phyloP scores from a whole-genome alignment of 108 stramenopile species.

The Aurantiochytrium sp. region DNA sequence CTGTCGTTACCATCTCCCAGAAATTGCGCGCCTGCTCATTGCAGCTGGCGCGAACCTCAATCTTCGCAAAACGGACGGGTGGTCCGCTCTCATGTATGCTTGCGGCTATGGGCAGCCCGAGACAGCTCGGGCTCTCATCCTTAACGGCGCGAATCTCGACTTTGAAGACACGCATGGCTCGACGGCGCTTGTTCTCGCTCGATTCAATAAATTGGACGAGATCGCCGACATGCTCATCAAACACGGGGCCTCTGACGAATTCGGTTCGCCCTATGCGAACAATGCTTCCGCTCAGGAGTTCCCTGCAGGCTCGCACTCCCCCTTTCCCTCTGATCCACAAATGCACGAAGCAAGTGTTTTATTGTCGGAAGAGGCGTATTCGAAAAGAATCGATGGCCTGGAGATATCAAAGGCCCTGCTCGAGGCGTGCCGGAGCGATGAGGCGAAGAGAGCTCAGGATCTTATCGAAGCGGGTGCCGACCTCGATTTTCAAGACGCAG shows the following conservation, averaged over 20 bases:
- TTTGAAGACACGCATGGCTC: neutral
- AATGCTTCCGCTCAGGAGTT: too few relatives aligned
- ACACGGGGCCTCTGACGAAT: neutral
- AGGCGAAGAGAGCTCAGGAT: neutral
- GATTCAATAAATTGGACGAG: neutral
- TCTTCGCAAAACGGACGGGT: neutral
- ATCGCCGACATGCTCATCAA: neutral
- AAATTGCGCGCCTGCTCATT: neutral
- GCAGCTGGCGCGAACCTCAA: neutral
- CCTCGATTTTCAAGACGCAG: neutral
- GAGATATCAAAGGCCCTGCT: neutral
- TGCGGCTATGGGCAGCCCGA: neutral
- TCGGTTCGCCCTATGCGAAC: too few relatives aligned
- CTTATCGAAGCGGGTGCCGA: neutral
- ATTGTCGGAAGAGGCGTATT: neutral
- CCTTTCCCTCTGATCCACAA: too few relatives aligned
- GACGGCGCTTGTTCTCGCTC: neutral
- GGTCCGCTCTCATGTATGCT: neutral
- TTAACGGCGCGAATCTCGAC: neutral
- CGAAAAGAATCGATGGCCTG: neutral
- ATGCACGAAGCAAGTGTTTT: too few relatives aligned
- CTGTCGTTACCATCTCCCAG: neutral
- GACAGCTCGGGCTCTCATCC: neutral
- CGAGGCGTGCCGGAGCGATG: neutral
- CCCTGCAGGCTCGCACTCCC: too few relatives aligned